Conservation (phyloP, 192 early-diverging fungal species). For the Coemansia umbellata region DNA sequence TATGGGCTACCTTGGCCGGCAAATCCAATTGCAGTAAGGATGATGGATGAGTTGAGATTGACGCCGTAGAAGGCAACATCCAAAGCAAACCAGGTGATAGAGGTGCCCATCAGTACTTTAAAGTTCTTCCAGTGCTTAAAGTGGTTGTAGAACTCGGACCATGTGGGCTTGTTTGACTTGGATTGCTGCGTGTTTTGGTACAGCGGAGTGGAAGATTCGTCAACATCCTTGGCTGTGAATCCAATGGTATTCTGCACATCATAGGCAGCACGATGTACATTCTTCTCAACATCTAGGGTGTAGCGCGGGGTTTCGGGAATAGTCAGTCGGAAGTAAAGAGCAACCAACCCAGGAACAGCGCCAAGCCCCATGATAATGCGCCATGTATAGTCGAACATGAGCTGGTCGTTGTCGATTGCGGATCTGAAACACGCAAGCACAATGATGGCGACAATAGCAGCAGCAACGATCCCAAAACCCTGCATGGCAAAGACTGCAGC, state of each 20-base stretch:
- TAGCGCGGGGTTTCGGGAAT: conserved; percentile 95
- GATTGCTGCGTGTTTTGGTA: conserved; percentile 33
- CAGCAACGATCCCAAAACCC: conserved; percentile 81
- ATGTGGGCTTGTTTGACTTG: conserved; percentile 20
- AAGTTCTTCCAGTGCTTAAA: conserved; percentile 77
- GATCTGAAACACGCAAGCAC: conserved; percentile 65
- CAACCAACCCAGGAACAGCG: conserved; percentile 69
- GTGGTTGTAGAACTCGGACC: conserved; percentile 60
- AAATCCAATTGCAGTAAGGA: conserved; percentile 66
- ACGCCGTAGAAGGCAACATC: conserved; percentile 78
- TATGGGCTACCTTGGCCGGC: conserved; percentile 29
- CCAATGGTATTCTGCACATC: conserved; percentile 30
- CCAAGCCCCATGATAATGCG: conserved; percentile 81
- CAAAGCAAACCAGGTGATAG: conserved; percentile 70
- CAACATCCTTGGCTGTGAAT: conserved; percentile 9
- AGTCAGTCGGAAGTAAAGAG: conserved; percentile 86
- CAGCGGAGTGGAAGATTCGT: conserved; percentile 34
- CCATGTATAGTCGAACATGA: conserved; percentile 81
- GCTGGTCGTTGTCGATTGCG: conserved; percentile 56
- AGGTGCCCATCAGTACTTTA: conserved; percentile 69
- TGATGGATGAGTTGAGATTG: conserved; percentile 73
- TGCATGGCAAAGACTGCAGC: conserved; percentile 91
- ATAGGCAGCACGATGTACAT: conserved; percentile 34
- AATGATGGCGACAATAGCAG: conserved; percentile 68
- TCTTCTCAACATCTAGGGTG: conserved; percentile 67